Evolutionary conservation across 2,329 filamentous ascomycete genomes (phyloP), one percentile per base, ranked within the genome.

Genomic region (Hortaea werneckii): DNA sequence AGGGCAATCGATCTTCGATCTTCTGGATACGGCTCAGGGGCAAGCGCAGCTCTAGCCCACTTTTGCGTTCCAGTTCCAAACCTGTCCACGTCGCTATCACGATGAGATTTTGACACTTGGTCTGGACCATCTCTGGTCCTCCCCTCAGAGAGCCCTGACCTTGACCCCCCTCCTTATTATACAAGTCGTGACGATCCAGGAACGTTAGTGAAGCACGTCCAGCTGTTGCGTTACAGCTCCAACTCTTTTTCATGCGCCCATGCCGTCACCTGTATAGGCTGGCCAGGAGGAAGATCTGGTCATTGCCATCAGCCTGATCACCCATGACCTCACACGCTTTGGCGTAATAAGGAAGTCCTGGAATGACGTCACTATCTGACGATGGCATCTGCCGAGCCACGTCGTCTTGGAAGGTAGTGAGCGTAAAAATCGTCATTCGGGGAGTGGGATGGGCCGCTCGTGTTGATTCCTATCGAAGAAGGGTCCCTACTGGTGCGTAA

Each of bases 31-130:
- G 76, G 58, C 78, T 82, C 1, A 74, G 70, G 4, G 78, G 78
- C 10, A 83, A 67, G 48, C 59, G 63, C 48, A 96, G 73, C 65
- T 98, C 92, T 3, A 92, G 92, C 40, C 95, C 76, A 40, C 96
- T 87, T 63, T 96, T 92, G 65, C 88, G 95, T 66, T 96, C 90
- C 8, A 96, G 74, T 60, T 96, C 90, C 51, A 95, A 70, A 61
- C 87, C 94, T 6, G 89, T 92, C 90, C 90, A 96, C 58, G 89
- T 95, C 0, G 87, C 83, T 55, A 94, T 61, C 46, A 71, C 65
- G 26, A 72, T 66, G 37, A 72, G 54, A 40, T 70, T 70, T 38
- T 61, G 51, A 34, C 56, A 57, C 45, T 60, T 63, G 44, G 61
- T 58, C 45, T 59, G 59, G 44, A 60, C 60, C 32, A 50, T 47